A percentile compares a stretch with the other conserved stretches of the same genome.
phyloP scores from a whole-genome alignment of 2,329 filamentous ascomycete genomes.

The Calonectria pteridis region DNA sequence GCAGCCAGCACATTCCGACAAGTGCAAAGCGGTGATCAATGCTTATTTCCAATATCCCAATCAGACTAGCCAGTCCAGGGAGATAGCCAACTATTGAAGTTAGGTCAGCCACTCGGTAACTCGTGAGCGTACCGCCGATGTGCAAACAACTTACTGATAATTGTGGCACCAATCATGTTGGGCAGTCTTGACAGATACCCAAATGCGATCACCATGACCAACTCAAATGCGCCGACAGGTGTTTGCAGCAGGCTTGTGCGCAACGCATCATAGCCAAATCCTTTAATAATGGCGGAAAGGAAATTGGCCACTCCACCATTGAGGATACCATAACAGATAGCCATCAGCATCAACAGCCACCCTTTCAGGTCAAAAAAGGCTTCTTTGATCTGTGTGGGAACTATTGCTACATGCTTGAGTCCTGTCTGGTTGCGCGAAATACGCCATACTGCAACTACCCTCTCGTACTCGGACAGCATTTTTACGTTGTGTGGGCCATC shows the following conservation, averaged over 20 bases:
- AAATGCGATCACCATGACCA: not conserved
- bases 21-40: not conserved
- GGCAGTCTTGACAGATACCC: not conserved
- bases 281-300: not conserved
- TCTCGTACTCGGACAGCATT: not conserved
- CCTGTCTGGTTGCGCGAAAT: conserved; percentile 5
- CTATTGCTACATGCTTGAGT: not conserved
- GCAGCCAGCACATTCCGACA: not conserved
- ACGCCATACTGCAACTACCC: not conserved
- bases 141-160: not conserved
- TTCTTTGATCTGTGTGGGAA: not conserved
- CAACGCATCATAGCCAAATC: not conserved
- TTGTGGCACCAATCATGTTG: not conserved
- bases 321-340: not conserved
- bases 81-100: not conserved
- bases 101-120: not conserved
- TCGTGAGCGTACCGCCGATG: not conserved
- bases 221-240: not conserved
- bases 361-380: not conserved
- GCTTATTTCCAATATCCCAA: not conserved
- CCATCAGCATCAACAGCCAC: not conserved
- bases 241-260: not conserved
- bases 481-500: conserved; percentile 5
- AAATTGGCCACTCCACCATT: not conserved
- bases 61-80: not conserved